phyloP scores from a whole-genome alignment of 1,284 basidiomycete genomes.

The Puccinia novopanici region DNA sequence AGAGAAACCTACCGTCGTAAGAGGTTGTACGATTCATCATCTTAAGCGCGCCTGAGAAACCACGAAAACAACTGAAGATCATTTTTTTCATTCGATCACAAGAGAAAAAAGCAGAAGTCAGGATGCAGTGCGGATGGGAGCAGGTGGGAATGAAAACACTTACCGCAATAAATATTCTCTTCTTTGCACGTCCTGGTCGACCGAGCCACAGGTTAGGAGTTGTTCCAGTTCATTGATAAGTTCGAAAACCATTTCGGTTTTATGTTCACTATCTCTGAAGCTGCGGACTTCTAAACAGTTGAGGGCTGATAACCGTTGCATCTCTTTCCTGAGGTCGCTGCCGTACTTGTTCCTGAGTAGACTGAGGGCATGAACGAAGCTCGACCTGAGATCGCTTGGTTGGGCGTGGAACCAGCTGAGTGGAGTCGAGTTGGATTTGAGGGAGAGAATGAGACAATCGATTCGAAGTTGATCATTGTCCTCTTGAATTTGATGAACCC shows the following conservation, averaged over 20 bases:
- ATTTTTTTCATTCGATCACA: too few species aligned
- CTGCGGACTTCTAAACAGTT: slow-evolving; percentile 38
- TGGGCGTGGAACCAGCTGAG: slow-evolving; percentile 32
- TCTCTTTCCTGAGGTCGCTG: slow-evolving; percentile 43
- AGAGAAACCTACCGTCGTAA: slow-evolving; percentile 39
- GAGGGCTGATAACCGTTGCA: slow-evolving; percentile 34
- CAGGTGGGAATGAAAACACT: background rate
- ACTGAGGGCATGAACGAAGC: slow-evolving; percentile 7
- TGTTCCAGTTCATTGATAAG: slow-evolving; percentile 39
- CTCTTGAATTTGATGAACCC: slow-evolving; percentile 23
- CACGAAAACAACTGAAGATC: slow-evolving; percentile 39
- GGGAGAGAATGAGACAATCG: slow-evolving; percentile 39
- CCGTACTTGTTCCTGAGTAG: slow-evolving; percentile 36
- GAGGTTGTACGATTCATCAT: slow-evolving; percentile 45
- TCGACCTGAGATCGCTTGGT: slow-evolving; percentile 28
- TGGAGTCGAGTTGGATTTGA: slow-evolving; percentile 33
- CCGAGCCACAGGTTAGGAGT: slow-evolving; percentile 29
- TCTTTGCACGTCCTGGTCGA: slow-evolving; percentile 27
- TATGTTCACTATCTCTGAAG: slow-evolving; percentile 46
- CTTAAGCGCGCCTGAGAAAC: slow-evolving; percentile 40
- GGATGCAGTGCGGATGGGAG: background rate
- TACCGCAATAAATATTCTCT: slow-evolving; percentile 42
- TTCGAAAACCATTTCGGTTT: slow-evolving; percentile 43
- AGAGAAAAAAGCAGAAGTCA: background rate
- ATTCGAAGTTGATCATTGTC: slow-evolving; percentile 27